Percentiles rank a stretch among this genome's conserved stretches.
These are phyloP conservation scores for Boletales sp. DNA, from an alignment of 768 basidiomycete genomes.

Conservation along the genomic window DNA sequence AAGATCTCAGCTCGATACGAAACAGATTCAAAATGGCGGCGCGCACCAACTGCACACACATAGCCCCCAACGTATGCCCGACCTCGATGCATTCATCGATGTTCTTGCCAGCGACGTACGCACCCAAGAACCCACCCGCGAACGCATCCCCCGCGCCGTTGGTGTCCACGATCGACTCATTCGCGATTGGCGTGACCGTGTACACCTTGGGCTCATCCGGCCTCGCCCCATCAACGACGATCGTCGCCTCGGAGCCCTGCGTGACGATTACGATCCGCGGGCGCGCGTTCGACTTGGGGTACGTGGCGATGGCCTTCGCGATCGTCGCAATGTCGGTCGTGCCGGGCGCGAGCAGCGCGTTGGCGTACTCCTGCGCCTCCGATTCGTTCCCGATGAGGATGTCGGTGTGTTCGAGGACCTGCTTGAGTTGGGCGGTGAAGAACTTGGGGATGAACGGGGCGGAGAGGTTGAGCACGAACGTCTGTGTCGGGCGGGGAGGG, in stretches of 20 bases:
- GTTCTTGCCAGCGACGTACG: conserved; percentile 71
- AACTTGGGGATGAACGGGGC: conserved; percentile 97
- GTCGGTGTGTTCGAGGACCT: conserved; percentile 82
- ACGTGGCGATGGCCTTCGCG: conserved; percentile 71
- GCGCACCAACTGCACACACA: conserved; percentile 78
- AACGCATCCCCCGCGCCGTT: conserved; percentile 99
- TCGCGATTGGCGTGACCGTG: conserved; percentile 53
- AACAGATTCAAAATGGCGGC: background rate
- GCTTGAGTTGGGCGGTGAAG: conserved; percentile 78
- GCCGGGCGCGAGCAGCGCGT: conserved; percentile 63
- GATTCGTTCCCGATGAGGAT: conserved; percentile 95
- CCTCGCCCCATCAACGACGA: conserved; percentile 62
- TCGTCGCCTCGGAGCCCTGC: conserved; percentile 77
- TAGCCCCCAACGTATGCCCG: conserved; percentile 83
- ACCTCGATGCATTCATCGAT: conserved; percentile 75
- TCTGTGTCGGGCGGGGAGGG: conserved; percentile 40
- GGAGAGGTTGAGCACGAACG: conserved; percentile 89
- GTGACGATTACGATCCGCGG: conserved; percentile 88
- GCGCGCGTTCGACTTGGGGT: conserved; percentile 72
- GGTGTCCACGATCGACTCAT: conserved; percentile 83
- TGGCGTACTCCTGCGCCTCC: conserved; percentile 87
- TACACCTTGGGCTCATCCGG: conserved; percentile 50
- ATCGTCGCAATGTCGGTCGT: conserved; percentile 63
- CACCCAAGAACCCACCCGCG: conserved; percentile 93
- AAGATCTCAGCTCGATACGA: background rate